Base-by-base conservation (phyloP, 345 rosid species). In the Gossypium stocksii region DNA sequence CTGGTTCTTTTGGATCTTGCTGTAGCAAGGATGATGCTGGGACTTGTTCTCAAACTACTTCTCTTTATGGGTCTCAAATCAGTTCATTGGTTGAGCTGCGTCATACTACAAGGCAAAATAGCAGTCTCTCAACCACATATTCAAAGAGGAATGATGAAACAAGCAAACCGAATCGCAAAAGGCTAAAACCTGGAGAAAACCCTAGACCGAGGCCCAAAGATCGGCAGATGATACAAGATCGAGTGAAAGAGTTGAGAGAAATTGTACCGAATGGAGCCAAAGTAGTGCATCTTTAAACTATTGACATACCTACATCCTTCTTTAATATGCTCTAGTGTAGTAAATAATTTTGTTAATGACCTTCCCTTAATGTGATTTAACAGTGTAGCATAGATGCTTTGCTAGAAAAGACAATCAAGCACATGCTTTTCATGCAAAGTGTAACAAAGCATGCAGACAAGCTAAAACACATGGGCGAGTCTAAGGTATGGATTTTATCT, bases 301-400 rank as follows among this genome's bases (percentile, higher is more conserved):
- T 76, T 63, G n/a, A 65, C 65, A 34, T 71, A 17, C 64, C n/a
- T 27, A 17, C 51, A 64, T 38, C 58, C 9, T 49, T 5, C 16
- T 19, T 20, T 45, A 5, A 15, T 41, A 3, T 64, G 17, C 65
- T 43, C 27, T 10, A 14, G 49, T 22, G 5, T 61, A 14, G 14
- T 41, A 19, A 9, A 46, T 74, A 72, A 22, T 81, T 52, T 76
- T 66, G 38, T 29, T 46, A 43, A 64, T 81, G 29, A 41, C 75
- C 29, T 15, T 80, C 58, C 27, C 41, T 64, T 76, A 58, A 45
- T 79, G 45, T 75, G 71, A 75, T 73, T 77, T 49, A 77, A 84
- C 98, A 95, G 99, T 95, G 97, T 84, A 95, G 99, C 87, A 95
- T 95, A 70, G 99, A 95, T 83, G 92, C 99, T 4, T 87, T 95